These are phyloP conservation scores for Fusarium pseudograminearum DNA, from an alignment of 2,329 filamentous ascomycete species.

Conservation along the genomic window DNA sequence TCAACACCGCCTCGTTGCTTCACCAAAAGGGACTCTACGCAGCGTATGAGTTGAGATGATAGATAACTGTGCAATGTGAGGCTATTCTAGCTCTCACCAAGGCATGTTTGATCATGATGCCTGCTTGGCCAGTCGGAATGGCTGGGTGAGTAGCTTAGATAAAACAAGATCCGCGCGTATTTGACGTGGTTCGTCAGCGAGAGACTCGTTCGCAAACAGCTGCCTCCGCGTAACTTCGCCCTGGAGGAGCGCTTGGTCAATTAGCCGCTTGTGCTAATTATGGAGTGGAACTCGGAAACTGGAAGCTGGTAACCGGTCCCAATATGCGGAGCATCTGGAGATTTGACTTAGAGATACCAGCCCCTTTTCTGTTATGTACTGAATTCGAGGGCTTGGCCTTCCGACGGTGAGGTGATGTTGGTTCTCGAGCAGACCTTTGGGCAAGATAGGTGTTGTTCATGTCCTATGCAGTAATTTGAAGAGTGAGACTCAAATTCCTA, in stretches of 20 bases:
- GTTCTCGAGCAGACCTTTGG: not conserved
- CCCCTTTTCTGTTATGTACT: conserved; percentile 36
- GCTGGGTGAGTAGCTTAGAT: conserved; percentile 31
- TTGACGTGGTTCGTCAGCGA: conserved; percentile 28
- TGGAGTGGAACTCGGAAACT: conserved; percentile 42
- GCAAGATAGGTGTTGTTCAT: not conserved
- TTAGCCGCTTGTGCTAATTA: conserved; percentile 40
- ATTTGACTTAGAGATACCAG: conserved; percentile 41
- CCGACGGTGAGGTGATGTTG: not conserved
- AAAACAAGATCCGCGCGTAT: conserved; percentile 34
- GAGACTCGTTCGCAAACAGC: conserved; percentile 10
- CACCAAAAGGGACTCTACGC: conserved; percentile 12
- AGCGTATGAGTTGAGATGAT: conserved; percentile 22
- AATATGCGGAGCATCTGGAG: conserved; percentile 45
- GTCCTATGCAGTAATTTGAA: conserved; percentile 9
- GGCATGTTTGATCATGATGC: conserved; percentile 19
- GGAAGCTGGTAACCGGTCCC: conserved; percentile 39
- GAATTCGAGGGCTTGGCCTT: conserved; percentile 3
- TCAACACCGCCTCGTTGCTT: conserved; percentile 25
- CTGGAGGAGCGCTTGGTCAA: conserved; percentile 33
- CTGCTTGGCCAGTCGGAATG: conserved; percentile 43
- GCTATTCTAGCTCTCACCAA: conserved; percentile 11
- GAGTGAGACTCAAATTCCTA: conserved; percentile 4
- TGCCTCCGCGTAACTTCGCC: conserved; percentile 35
- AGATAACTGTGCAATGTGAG: conserved; percentile 26